Evolutionary conservation across 2,329 filamentous ascomycete genomes (phyloP).

Genomic region (Aspergillus tamarii): DNA sequence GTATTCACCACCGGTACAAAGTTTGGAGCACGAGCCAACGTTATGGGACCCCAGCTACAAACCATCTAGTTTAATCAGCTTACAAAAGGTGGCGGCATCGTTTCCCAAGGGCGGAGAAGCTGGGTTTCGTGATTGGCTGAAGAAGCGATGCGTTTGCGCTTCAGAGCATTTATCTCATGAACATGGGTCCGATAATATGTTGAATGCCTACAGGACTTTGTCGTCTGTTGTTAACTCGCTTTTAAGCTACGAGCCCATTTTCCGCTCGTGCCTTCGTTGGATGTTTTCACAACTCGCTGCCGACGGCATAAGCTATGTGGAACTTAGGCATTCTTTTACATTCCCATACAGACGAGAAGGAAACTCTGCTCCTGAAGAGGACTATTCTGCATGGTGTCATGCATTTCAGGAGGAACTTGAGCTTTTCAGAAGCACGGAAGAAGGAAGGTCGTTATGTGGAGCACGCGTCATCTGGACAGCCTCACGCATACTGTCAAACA

Average conservation of each 20-base stretch:
- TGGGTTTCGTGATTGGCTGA: constrained; percentile 79
- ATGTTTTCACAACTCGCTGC: constrained; percentile 72
- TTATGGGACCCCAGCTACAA: constrained; percentile 72
- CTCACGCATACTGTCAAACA: constrained; percentile 66
- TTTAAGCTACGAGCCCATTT: constrained; percentile 89
- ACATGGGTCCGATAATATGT: constrained; percentile 80
- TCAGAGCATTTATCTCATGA: constrained; percentile 76
- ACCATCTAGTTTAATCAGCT: constrained; percentile 60
- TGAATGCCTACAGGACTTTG: constrained; percentile 76
- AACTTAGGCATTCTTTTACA: constrained; percentile 76
- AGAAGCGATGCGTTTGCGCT: constrained; percentile 71
- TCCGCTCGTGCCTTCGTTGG: constrained; percentile 71
- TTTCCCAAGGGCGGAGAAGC: constrained; percentile 73
- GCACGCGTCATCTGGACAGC: constrained; percentile 83
- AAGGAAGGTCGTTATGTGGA: constrained; percentile 81
- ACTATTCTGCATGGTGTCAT: constrained; percentile 70
- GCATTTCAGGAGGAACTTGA: constrained; percentile 78
- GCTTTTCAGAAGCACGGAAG: constrained; percentile 70
- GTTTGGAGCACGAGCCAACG: constrained; percentile 48
- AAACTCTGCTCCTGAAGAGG: constrained; percentile 66
- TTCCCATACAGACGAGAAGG: constrained; percentile 70
- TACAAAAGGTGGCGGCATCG: constrained; percentile 66
- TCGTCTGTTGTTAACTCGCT: constrained; percentile 75
- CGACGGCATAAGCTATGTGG: constrained; percentile 84
- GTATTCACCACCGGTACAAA: constrained; percentile 55